Percentiles rank a stretch among this genome's conserved stretches.
phyloP scores from a whole-genome alignment of 495 filamentous ascomycete species.

The Penicillium waksmanii region DNA sequence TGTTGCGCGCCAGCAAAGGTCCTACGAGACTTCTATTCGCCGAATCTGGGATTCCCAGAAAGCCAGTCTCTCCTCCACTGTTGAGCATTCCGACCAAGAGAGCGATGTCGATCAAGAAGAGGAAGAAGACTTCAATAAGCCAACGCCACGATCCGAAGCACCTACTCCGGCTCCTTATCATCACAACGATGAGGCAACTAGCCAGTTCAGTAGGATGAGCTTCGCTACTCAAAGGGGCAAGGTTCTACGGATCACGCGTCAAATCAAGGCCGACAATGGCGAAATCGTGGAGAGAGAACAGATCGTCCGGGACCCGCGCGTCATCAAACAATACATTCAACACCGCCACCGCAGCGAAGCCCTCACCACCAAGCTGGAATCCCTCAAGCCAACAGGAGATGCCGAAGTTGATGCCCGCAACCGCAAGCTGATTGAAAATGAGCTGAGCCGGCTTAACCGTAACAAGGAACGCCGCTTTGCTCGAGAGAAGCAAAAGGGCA shows the following conservation, averaged over 20 bases:
- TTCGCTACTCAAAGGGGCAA: constrained; percentile 68
- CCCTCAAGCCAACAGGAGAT: constrained; percentile 74
- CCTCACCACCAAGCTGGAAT: constrained; percentile 66
- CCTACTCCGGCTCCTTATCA: constrained; percentile 57
- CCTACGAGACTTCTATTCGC: constrained; percentile 85
- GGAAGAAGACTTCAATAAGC: constrained; percentile 63
- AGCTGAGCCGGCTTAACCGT: constrained; percentile 78
- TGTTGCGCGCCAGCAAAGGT: constrained; percentile 84
- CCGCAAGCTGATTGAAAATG: constrained; percentile 66
- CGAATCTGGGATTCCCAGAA: constrained; percentile 90
- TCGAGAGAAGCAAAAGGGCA: constrained; percentile 85
- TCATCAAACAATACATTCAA: constrained; percentile 68
- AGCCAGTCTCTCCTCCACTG: constrained; percentile 67
- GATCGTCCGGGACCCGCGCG: constrained; percentile 70
- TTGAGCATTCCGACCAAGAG: constrained; percentile 64
- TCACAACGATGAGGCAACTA: constrained; percentile 78
- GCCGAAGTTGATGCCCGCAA: constrained; percentile 67
- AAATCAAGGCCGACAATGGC: constrained; percentile 63
- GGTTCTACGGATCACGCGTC: constrained; percentile 76
- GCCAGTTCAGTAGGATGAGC: constrained; percentile 82
- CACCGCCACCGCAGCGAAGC: constrained; percentile 60
- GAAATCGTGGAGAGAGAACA: constrained; percentile 61
- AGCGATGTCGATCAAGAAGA: constrained; percentile 70
- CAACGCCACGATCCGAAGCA: constrained; percentile 66
- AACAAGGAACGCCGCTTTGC: constrained; percentile 91